These are phyloP conservation scores for Dimargaris xerosporica DNA, from an alignment of 192 early-diverging fungal species.

Conservation along the genomic window DNA sequence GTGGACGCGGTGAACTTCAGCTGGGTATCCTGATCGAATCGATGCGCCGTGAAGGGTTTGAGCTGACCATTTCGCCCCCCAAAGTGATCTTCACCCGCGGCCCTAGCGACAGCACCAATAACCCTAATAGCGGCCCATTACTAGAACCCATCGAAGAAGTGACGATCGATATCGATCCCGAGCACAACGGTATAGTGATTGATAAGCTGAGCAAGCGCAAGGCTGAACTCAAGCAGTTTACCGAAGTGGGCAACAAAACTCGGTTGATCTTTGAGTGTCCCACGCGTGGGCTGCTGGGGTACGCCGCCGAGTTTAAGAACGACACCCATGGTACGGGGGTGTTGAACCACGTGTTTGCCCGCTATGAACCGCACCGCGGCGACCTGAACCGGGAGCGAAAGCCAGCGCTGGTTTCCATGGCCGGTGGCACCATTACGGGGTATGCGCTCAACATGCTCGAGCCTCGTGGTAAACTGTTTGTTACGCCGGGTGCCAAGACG, in stretches of 20 bases:
- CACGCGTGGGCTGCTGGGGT: constrained; percentile 67
- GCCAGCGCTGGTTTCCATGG: constrained; percentile 57
- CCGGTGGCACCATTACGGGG: constrained; percentile 45
- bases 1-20: constrained; percentile 78
- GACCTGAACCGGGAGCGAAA: constrained; percentile 58
- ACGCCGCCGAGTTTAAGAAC: constrained; percentile 77
- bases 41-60: constrained; percentile 80
- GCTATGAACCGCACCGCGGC: constrained; percentile 57
- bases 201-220: constrained; percentile 74
- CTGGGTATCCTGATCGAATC: constrained; percentile 77
- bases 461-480: constrained; percentile 64
- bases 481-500: constrained; percentile 52
- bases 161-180: constrained; percentile 60
- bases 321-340: constrained; percentile 71
- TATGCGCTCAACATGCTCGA: constrained; percentile 64
- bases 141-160: constrained; percentile 76
- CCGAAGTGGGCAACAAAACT: constrained; percentile 53
- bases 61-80: constrained; percentile 66
- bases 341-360: constrained; percentile 62
- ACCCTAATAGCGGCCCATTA: constrained; percentile 29
- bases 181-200: constrained; percentile 57
- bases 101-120: no score
- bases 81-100: constrained; percentile 63
- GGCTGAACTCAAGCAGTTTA: constrained; percentile 61
- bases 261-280: constrained; percentile 66